Base-by-base conservation (phyloP, 352 stramenopile species). In the Phytophthora sp. region DNA sequence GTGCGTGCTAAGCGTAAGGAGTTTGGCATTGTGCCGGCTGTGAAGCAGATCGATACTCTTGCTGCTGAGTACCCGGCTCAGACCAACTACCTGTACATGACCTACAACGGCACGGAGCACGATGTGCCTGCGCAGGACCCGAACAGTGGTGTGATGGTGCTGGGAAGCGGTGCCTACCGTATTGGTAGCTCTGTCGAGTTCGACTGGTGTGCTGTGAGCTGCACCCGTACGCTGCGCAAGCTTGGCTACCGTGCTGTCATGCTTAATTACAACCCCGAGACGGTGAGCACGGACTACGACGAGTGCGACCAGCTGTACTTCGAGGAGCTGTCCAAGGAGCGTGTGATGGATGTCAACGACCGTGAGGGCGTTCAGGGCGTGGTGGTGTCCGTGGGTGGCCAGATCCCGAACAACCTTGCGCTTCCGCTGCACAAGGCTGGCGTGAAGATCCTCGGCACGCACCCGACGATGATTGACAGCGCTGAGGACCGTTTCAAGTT, bases 211-310 rank as follows among this genome's bases (percentile, higher is more conserved):
- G 96, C 88, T 62, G 95, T 99, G 48, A 97, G 83, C 71, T 94
- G 91, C 61, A 98, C 98, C 53, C 88, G 96, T 43, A 89, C 94
- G 28, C 82, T 99, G 27, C 83, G 92, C 48, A 80, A 96, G 66
- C 79, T 98, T 43, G 95, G 95, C 31, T 63, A 81, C 55, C 82
- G 82, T 23, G 74, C 84, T 31, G 83, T 93, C 12, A 89, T 96
- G 88, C 82, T 99, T 15, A 99, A 99, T 80, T 98, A 98, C 84
- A 99, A 99, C 82, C 96, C 96, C 20, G 96, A 99, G 72, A 99
- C 96, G 35, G 96, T 99, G 27, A 98, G 90, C 31, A 99, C 96
- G 27, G 96, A 99, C 79, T 99, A 99, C 62, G 96, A 99, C 67
- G 96, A 99, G 75, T 98, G 95, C 72, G 94, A 99, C 72, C 88